phyloP scores from a whole-genome alignment of 352 stramenopile genomes.

The Globisporangium canariense region DNA sequence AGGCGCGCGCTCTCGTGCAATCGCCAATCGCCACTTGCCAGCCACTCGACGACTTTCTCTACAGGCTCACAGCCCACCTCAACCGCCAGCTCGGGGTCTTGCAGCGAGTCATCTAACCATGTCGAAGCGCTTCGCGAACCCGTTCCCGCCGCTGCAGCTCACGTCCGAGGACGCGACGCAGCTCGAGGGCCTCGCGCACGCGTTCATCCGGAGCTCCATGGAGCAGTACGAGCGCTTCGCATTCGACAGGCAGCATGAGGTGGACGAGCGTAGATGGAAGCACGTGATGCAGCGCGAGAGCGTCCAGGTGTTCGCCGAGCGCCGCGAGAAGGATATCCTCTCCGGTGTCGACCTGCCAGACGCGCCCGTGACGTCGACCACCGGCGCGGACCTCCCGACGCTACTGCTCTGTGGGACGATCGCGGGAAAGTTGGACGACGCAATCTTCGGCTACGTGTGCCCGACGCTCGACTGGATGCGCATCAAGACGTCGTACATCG shows the following conservation, averaged over 20 bases:
- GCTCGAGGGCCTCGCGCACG: constrained; percentile 11
- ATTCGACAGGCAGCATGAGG: constrained; percentile 5
- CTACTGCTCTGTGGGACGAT: constrained; percentile 52
- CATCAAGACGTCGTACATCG: constrained; percentile 45
- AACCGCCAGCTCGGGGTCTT: neutral
- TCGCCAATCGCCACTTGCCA: neutral
- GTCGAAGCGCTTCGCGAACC: constrained; percentile 8
- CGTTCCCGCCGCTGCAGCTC: constrained; percentile 15
- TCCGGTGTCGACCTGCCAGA: neutral
- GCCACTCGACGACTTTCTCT: neutral
- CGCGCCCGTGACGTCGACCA: neutral
- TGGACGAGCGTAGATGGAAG: constrained; percentile 15
- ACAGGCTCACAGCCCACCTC: neutral
- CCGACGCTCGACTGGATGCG: constrained; percentile 41
- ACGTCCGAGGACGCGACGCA: constrained; percentile 8
- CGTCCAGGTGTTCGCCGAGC: constrained; percentile 6
- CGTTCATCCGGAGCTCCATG: constrained; percentile 9
- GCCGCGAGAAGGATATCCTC: neutral
- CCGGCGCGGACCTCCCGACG: constrained; percentile 28
- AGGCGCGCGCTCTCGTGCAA: too few relatives aligned
- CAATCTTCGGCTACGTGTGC: constrained; percentile 49
- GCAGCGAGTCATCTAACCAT: neutral
- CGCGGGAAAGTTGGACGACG: constrained; percentile 49
- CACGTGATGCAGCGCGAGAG: constrained; percentile 7
- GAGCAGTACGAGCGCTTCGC: constrained; percentile 13